A percentile compares a stretch with the other conserved stretches of the same genome.
phyloP scores from a whole-genome alignment of 1,139 yeast genomes.

The Yamadazyma friedrichii region DNA sequence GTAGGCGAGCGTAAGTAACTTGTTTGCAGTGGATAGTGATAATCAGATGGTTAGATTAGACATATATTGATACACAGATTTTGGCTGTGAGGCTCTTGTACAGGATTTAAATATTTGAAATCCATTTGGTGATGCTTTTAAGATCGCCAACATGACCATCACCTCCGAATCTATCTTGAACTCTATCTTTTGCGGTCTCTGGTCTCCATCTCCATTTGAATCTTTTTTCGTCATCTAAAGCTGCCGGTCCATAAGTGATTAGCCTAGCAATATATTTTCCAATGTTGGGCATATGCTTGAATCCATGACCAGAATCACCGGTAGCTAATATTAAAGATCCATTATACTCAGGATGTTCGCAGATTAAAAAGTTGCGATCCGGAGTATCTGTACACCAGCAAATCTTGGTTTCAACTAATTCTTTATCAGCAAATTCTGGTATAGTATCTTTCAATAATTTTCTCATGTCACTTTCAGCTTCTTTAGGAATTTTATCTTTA shows the following conservation, averaged over 20 bases:
- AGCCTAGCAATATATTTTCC: slow-evolving; percentile 9
- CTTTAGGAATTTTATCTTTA: slow-evolving; percentile 17
- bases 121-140: slow-evolving; percentile 21
- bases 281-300: slow-evolving; percentile 15
- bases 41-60: too few species aligned
- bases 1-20: too few species aligned
- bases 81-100: too few species aligned
- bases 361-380: slow-evolving; percentile 11
- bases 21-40: too few species aligned
- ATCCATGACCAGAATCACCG: slow-evolving; percentile 18
- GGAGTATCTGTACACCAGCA: slow-evolving; percentile 17
- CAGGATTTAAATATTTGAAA: neutral
- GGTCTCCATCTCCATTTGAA: slow-evolving; percentile 25
- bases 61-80: too few species aligned
- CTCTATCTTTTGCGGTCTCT: slow-evolving; percentile 7
- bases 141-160: slow-evolving; percentile 21
- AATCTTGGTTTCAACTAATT: slow-evolving; percentile 11
- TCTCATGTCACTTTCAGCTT: slow-evolving; percentile 22
- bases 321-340: slow-evolving; percentile 12
- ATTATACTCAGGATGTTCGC: slow-evolving; percentile 11
- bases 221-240: slow-evolving; percentile 14
- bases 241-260: slow-evolving; percentile 4
- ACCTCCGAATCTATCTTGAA: slow-evolving; percentile 28
- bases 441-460: slow-evolving; percentile 16
- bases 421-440: slow-evolving; percentile 9